Base-by-base conservation (phyloP, 1,284 basidiomycete species). In the Amylostereum chailletii region DNA sequence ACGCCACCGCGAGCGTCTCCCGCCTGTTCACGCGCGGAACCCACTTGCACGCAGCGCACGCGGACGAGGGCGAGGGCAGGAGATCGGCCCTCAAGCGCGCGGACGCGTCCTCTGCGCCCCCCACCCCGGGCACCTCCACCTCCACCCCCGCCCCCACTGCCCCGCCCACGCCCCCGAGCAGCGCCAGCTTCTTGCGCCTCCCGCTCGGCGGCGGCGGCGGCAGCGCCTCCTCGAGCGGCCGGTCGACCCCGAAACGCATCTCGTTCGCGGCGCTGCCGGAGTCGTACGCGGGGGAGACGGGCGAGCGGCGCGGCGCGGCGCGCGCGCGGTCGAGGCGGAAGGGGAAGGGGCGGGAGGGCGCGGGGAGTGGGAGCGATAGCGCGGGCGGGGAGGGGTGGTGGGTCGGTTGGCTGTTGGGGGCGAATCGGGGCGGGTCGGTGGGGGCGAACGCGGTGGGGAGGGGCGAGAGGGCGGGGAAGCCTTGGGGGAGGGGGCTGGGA, bases 211-310 rank as follows among this genome's bases (percentile, higher is more conserved):
- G 64, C 62, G 27, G 64, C 62, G 48, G 58, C 61, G 49, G 53
- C 5, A 61, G 61, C 50, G 51, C 52, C 31, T 50, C 56, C 10
- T 61, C 62, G 31, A 68, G 66, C 3, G 67, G 65, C 6, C 58
- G 61, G 19, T 80, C 78, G 34, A 87, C 85, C n/a, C 85, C 86
- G 4, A 85, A 84, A 53, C 73, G 80, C 30, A 88, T 89, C 46
- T 84, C 80, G 53, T 89, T 89, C 55, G 83, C 83, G 31, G 74
- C 82, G 62, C 68, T 85, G 34, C 83, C 84, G 0, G 83, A 86
- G 62, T 74, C 77, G 41, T 79, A 82, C 56, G 67, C 29, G 27
- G 5, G 42, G 42, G 19, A 19, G 6, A 43, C 70, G 48, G 56
- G 58, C 53, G 60, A 42, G 45, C 55, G 44, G 27, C 51, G 47